Base-by-base conservation (phyloP, 169 alveolate genomes). In the Amoebophrya sp. region DNA sequence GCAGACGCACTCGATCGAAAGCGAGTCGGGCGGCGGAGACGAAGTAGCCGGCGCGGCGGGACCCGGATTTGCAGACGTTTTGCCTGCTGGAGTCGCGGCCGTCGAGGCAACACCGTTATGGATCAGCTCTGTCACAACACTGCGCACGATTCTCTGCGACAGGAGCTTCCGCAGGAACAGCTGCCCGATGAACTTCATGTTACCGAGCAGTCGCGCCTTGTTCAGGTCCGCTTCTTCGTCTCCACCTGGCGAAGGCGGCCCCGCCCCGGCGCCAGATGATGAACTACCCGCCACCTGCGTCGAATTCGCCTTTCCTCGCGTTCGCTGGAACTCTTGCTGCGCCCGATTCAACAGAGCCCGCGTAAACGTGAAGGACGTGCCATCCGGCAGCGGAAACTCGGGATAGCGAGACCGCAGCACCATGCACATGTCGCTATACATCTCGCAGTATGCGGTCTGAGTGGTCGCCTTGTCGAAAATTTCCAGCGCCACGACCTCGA, bases 401-500 rank as follows among this genome's bases (percentile, higher is more conserved):
- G 88, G 90, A 48, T 38, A 43, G 31, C 40, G 50, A 4, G 42
- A 10, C 58, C 89, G 67, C 41, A 88, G 90, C 39, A 41, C 70
- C 90, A 88, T 88, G 91, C 98, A 96, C 69, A 96, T 90, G 92
- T 96, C 98, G 0, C 97, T 95, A 89, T 96, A 96, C 97, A 96
- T 96, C 90, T 96, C 98, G 34, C 97, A 95, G 96, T 96, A 96
- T 43, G 95, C 97, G 34, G 96, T 96, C 91, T 95, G 97, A 87
- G 94, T 91, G 34, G 95, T 95, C 0, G 98, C 98, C 91, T 96
- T 96, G 45, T 93, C 94, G 78, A 96, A 91, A 26, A 96, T 95
- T 89, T 94, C 93, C 90, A 93, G 95, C 41, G 94, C 98, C 7
- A 96, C 94, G 20, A 94, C 93, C 45, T 94, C 96, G 29, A 96